Evolutionary conservation across 768 basidiomycete genomes (phyloP).

Genomic region (Hysterangium stoloniferum): DNA sequence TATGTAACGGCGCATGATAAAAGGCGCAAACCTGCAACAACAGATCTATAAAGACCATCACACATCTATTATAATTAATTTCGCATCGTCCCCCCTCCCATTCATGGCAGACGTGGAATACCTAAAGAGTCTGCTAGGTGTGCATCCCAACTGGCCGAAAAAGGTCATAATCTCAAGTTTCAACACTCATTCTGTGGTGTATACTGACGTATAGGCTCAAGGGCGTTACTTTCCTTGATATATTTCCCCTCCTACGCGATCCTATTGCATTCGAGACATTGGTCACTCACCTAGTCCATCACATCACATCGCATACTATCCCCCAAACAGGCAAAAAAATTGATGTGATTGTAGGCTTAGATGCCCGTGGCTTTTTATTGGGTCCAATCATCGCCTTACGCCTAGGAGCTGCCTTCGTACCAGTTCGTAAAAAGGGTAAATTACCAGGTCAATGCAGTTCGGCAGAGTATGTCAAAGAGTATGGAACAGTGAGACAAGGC

Average conservation of each 20-base stretch:
- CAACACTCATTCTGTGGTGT: background rate
- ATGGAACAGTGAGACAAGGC: slow-evolving; percentile 57
- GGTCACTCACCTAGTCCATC: slow-evolving; percentile 82
- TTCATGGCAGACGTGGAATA: slow-evolving; percentile 76
- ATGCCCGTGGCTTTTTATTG: slow-evolving; percentile 92
- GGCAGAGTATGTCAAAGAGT: slow-evolving; percentile 85
- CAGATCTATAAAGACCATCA: too few species aligned
- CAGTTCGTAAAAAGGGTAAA: slow-evolving; percentile 90
- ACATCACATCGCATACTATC: slow-evolving; percentile 73
- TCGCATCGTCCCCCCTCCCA: too few species aligned
- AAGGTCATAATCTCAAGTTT: slow-evolving; percentile 44
- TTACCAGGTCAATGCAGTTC: slow-evolving; percentile 80
- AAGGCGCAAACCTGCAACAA: too few species aligned
- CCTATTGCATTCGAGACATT: slow-evolving; percentile 86
- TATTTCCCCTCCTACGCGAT: slow-evolving; percentile 86
- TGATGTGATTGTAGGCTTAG: slow-evolving; percentile 91
- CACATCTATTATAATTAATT: too few species aligned
- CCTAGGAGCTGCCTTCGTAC: slow-evolving; percentile 90
- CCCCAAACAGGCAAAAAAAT: slow-evolving; percentile 56
- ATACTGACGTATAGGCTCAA: slow-evolving; percentile 22
- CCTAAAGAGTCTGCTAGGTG: slow-evolving; percentile 51
- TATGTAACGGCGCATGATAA: too few species aligned
- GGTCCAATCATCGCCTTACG: slow-evolving; percentile 89
- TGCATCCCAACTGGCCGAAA: slow-evolving; percentile 80
- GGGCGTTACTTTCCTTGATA: slow-evolving; percentile 91